Conservation (phyloP, 1,284 basidiomycete genomes). For the Apiotrichum laibachii region DNA sequence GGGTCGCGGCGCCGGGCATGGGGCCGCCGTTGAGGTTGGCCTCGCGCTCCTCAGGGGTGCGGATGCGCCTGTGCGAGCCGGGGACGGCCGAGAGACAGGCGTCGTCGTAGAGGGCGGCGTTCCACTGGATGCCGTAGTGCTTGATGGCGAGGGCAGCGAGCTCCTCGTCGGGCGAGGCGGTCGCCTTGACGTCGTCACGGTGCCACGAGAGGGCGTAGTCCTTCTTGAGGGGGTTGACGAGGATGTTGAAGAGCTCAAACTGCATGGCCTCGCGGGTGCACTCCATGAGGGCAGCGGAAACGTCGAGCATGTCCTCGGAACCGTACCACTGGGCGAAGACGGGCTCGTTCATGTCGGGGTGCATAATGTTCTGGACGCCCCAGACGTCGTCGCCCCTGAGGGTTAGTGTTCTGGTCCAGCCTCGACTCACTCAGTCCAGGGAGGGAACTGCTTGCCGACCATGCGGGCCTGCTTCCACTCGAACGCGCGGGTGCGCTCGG, state of each 20-base stretch:
- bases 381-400: constrained; percentile 49
- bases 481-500: constrained; percentile 61
- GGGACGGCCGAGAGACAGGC: constrained; percentile 73
- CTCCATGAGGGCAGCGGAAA: constrained; percentile 58
- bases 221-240: constrained; percentile 67
- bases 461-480: constrained; percentile 67
- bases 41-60: constrained; percentile 63
- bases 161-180: constrained; percentile 66
- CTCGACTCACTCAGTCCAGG: constrained; percentile 55
- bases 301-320: constrained; percentile 57
- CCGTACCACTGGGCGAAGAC: constrained; percentile 68
- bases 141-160: constrained; percentile 59
- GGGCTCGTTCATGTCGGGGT: constrained; percentile 63
- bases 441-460: constrained; percentile 79
- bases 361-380: constrained; percentile 79
- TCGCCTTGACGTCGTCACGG: constrained; percentile 69
- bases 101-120: constrained; percentile 73
- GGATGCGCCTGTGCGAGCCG: constrained; percentile 61
- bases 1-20: constrained; percentile 67
- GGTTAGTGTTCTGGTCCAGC: not conserved
- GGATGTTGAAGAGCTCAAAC: constrained; percentile 76
- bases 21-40: constrained; percentile 59
- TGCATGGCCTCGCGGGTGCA: constrained; percentile 61
- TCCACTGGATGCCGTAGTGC: constrained; percentile 77
- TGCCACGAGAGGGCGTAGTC: constrained; percentile 79